These are phyloP conservation scores for Hyaloscypha hepaticicola DNA, from an alignment of 495 filamentous ascomycete species.

Conservation along the genomic window DNA sequence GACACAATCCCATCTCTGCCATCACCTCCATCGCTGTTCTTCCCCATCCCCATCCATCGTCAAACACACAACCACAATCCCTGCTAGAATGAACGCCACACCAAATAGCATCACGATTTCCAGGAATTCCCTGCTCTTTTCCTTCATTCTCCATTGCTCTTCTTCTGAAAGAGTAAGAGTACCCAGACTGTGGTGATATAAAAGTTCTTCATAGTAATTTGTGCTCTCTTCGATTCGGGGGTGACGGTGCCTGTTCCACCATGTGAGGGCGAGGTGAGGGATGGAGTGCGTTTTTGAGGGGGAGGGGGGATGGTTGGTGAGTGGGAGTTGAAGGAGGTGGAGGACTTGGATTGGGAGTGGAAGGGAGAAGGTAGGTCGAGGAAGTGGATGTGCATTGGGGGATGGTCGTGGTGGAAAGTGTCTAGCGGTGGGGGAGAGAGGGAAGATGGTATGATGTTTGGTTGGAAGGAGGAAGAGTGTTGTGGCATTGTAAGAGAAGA, in stretches of 20 bases:
- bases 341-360: constrained; percentile 1
- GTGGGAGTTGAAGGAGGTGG: background rate
- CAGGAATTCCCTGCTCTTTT: background rate
- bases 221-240: background rate
- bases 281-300: background rate
- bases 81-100: background rate
- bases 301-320: constrained; percentile 1
- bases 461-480: constrained; percentile 2
- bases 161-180: background rate
- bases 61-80: constrained; percentile 4
- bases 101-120: constrained; percentile 5
- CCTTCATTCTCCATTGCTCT: background rate
- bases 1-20: background rate
- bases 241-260: background rate
- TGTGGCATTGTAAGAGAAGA: constrained; percentile 1
- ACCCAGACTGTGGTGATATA: background rate
- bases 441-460: background rate
- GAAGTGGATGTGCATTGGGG: constrained; percentile 11
- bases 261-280: background rate
- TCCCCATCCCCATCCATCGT: background rate
- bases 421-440: background rate
- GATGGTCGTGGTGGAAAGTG: background rate
- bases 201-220: background rate
- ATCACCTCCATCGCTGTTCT: background rate
- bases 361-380: constrained; percentile 19